These are phyloP conservation scores for Solanum habrochaites DNA, from an alignment of 257 asterid species.

Conservation along the genomic window DNA sequence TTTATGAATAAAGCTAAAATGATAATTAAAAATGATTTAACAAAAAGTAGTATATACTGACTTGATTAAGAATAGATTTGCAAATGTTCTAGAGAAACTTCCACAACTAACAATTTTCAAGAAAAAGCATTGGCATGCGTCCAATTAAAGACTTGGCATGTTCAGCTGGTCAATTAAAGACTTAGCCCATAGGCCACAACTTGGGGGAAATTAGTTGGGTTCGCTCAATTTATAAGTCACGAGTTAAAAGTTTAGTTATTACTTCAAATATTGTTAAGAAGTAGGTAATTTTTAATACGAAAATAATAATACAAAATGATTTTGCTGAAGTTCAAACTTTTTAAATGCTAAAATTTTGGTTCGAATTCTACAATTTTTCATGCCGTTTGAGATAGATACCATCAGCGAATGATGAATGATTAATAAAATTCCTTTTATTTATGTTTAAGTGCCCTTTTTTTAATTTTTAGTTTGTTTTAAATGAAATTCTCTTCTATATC, in stretches of 20 bases:
- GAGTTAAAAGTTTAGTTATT: neutral
- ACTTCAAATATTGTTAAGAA: neutral
- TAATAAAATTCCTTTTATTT: neutral
- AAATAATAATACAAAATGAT: too few species aligned
- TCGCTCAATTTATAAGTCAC: neutral
- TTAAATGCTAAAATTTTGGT: neutral
- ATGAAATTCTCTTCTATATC: neutral
- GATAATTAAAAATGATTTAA: neutral
- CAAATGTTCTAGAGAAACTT: neutral
- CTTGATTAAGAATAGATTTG: too few species aligned
- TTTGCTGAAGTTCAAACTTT: neutral
- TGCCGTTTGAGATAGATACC: neutral
- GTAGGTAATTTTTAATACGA: too few species aligned
- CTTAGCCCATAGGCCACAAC: neutral
- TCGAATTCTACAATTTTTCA: neutral
- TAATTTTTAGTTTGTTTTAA: neutral
- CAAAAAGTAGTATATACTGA: too few species aligned
- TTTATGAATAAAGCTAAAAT: neutral
- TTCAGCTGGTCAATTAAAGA: neutral
- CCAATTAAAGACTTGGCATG: neutral
- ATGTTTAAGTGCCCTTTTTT: neutral
- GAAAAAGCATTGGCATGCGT: neutral
- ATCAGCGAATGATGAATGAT: neutral
- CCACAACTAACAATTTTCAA: neutral
- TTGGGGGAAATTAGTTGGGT: neutral